These are phyloP conservation scores for Aethionema arabicum DNA, from an alignment of 345 rosid species.

Conservation along the genomic window DNA sequence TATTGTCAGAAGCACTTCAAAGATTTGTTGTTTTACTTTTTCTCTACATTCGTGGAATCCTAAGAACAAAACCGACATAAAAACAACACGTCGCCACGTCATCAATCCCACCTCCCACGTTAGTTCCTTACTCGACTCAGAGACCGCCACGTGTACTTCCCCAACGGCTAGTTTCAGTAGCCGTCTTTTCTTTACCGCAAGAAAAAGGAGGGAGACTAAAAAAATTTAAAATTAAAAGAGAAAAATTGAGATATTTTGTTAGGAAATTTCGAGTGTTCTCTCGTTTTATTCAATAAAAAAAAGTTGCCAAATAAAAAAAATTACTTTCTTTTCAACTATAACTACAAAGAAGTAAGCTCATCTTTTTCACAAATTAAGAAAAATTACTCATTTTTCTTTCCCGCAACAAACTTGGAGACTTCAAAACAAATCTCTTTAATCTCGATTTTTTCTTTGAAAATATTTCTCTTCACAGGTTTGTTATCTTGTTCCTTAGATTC, in stretches of 20 bases:
- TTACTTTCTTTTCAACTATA: slow-evolving; percentile 12
- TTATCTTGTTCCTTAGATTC: background rate
- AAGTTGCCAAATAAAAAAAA: slow-evolving; percentile 12
- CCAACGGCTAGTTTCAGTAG: slow-evolving; percentile 37
- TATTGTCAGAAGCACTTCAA: background rate
- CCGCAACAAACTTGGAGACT: slow-evolving; percentile 1
- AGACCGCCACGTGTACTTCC: slow-evolving; percentile 43
- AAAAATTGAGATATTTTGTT: slow-evolving; percentile 22
- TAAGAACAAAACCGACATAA: slow-evolving; percentile 40
- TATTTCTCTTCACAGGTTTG: slow-evolving; percentile 16
- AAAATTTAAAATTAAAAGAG: slow-evolving; percentile 17
- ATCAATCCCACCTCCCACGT: slow-evolving; percentile 29
- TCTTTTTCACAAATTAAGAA: slow-evolving; percentile 21
- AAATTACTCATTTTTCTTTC: slow-evolving; percentile 32
- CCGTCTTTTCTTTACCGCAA: slow-evolving; percentile 30
- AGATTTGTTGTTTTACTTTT: slow-evolving; percentile 1
- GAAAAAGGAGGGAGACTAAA: background rate
- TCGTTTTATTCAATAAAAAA: slow-evolving; percentile 5
- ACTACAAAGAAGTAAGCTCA: slow-evolving; percentile 9
- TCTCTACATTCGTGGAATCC: slow-evolving; percentile 8
- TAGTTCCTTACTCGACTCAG: slow-evolving; percentile 9
- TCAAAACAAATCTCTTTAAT: background rate
- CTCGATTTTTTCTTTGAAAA: background rate
- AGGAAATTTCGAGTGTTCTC: slow-evolving; percentile 33
- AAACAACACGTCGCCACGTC: slow-evolving; percentile 49